Percentiles rank a stretch among this genome's conserved stretches.
Conservation (phyloP, 352 stramenopile genomes). For the Hyaloperonospora brassicae region DNA sequence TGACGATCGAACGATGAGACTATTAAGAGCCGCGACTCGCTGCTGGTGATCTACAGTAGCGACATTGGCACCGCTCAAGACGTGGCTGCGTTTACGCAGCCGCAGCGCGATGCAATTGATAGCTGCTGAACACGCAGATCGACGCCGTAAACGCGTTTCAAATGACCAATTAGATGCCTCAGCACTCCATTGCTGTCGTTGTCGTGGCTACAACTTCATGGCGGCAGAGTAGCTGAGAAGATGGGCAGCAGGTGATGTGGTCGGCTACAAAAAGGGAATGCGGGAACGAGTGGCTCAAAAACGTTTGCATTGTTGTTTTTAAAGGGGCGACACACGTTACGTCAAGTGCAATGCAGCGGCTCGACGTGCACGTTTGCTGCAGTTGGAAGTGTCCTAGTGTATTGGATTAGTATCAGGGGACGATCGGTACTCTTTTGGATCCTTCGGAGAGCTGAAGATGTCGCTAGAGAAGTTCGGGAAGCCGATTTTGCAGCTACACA, state of each 20-base stretch:
- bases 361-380: slow-evolving; percentile 66
- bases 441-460: slow-evolving; percentile 77
- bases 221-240: slow-evolving; percentile 88
- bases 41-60: slow-evolving; percentile 86
- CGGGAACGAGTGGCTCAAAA: slow-evolving; percentile 45
- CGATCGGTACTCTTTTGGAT: slow-evolving; percentile 80
- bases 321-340: slow-evolving; percentile 89
- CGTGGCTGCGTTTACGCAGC: slow-evolving; percentile 70
- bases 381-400: slow-evolving; percentile 76
- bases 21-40: neutral
- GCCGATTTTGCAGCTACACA: slow-evolving; percentile 42
- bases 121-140: slow-evolving; percentile 47
- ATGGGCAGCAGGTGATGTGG: slow-evolving; percentile 82
- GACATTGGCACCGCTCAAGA: slow-evolving; percentile 87
- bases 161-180: slow-evolving; percentile 38
- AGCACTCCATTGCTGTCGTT: slow-evolving; percentile 74
- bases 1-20: no score
- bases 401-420: slow-evolving; percentile 75
- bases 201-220: slow-evolving; percentile 85
- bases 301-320: slow-evolving; percentile 83
- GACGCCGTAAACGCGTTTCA: slow-evolving; percentile 64
- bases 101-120: slow-evolving; percentile 45
- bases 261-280: slow-evolving; percentile 79
- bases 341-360: slow-evolving; percentile 90
- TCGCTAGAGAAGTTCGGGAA: slow-evolving; percentile 71